phyloP scores from a whole-genome alignment of 495 filamentous ascomycete genomes.

The Trichocladium uniseriatum region DNA sequence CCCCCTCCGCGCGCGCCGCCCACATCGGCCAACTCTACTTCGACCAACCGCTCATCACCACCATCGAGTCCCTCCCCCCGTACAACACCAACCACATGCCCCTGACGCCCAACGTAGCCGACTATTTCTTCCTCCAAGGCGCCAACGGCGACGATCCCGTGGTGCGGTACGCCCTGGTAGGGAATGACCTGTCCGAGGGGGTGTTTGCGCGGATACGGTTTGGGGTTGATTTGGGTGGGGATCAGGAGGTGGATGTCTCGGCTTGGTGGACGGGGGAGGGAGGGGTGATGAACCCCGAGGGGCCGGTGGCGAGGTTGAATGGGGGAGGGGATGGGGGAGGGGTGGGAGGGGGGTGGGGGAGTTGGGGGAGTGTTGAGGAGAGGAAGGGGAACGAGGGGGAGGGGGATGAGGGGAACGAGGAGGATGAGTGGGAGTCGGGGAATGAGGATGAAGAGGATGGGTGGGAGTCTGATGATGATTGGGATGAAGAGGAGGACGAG shows the following conservation, averaged over 20 bases:
- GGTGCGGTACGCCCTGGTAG: conserved; percentile 46
- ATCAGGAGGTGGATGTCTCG: conserved; percentile 20
- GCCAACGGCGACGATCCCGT: conserved; percentile 49
- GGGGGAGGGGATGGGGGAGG: conserved; percentile 12
- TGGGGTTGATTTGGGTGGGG: conserved; percentile 38
- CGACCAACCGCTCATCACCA: conserved; percentile 41
- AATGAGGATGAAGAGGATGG: background rate
- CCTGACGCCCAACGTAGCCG: conserved; percentile 44
- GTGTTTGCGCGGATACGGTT: conserved; percentile 49
- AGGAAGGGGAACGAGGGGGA: background rate
- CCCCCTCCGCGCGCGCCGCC: conserved; percentile 39
- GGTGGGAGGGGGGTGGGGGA: conserved; percentile 1
- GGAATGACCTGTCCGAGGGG: conserved; percentile 45
- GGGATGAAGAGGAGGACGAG: too few relatives aligned
- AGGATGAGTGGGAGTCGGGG: background rate
- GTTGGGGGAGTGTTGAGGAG: background rate
- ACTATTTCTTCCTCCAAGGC: conserved; percentile 40
- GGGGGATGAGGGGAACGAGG: background rate
- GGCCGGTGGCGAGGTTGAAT: conserved; percentile 20
- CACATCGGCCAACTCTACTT: conserved; percentile 59
- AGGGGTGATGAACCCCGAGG: conserved; percentile 29
- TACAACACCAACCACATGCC: conserved; percentile 48
- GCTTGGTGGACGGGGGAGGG: conserved; percentile 22
- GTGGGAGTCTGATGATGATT: background rate
- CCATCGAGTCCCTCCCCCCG: conserved; percentile 39